Evolutionary conservation across 2,329 filamentous ascomycete species (phyloP).

Genomic region (Fusarium xylarioides): DNA sequence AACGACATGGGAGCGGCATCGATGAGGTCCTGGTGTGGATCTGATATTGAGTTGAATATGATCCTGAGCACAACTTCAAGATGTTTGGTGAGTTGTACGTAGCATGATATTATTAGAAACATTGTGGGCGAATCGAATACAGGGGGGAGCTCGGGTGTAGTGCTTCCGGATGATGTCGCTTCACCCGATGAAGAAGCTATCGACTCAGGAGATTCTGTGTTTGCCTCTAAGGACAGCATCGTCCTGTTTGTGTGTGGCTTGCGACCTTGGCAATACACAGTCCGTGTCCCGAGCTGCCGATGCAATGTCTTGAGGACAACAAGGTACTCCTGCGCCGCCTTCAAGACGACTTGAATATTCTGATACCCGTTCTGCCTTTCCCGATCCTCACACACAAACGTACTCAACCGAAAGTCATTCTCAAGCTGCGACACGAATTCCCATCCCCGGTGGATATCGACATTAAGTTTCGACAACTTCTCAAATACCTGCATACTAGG

Average conservation of each 20-base stretch:
- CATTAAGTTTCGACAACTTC: constrained; percentile 35
- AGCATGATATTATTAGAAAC: constrained; percentile 45
- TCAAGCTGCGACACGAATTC: constrained; percentile 9
- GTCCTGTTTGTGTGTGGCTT: constrained; percentile 8
- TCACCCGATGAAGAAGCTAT: constrained; percentile 1
- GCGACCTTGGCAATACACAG: not conserved
- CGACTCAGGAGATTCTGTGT: not conserved
- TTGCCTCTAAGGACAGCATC: not conserved
- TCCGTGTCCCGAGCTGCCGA: constrained; percentile 31
- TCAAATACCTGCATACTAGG: constrained; percentile 30
- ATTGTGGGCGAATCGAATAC: constrained; percentile 41
- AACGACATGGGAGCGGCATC: constrained; percentile 36
- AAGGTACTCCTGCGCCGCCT: constrained; percentile 40
- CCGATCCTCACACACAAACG: constrained; percentile 26
- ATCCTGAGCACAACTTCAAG: constrained; percentile 39
- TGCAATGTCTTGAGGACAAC: constrained; percentile 38
- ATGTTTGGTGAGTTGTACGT: constrained; percentile 39
- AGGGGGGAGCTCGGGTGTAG: constrained; percentile 5
- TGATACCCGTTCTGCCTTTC: constrained; percentile 28
- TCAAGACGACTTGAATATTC: constrained; percentile 35
- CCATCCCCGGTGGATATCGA: constrained; percentile 33
- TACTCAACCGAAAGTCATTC: constrained; percentile 1
- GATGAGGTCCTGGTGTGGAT: constrained; percentile 18
- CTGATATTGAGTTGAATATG: constrained; percentile 25
- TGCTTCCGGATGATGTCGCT: not conserved